phyloP scores from a whole-genome alignment of 2,329 filamentous ascomycete genomes.

The Xylaria polymorpha region DNA sequence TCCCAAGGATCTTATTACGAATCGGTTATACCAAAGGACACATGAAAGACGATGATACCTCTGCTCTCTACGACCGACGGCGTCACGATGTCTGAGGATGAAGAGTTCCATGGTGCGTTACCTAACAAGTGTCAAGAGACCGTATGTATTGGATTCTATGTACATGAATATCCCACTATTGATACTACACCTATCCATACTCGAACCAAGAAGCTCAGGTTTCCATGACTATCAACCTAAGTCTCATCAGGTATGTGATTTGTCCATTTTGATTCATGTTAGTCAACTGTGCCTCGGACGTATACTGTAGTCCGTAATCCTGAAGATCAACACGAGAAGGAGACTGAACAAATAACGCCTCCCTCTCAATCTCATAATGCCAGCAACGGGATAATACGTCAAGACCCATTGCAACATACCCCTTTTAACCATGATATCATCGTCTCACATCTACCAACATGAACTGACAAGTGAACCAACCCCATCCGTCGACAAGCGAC shows the following conservation, averaged over 20 bases:
- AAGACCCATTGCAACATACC: neutral
- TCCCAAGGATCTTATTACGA: neutral
- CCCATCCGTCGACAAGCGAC: too few species aligned
- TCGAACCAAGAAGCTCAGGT: too few species aligned
- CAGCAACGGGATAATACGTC: neutral
- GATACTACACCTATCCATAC: too few species aligned
- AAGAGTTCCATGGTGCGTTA: neutral
- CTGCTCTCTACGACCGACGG: neutral
- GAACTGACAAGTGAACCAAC: neutral
- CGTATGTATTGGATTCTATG: neutral
- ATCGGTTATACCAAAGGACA: too few species aligned
- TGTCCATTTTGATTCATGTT: neutral
- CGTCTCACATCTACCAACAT: neutral
- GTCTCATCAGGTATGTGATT: neutral
- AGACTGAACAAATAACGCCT: neutral
- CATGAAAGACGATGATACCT: too few species aligned
- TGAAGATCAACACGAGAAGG: neutral
- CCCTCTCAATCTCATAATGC: neutral
- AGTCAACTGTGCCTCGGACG: neutral
- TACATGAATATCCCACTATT: neutral
- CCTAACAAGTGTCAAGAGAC: neutral
- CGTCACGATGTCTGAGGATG: neutral
- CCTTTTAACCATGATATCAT: neutral
- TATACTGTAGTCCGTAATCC: neutral
- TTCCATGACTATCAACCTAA: neutral